A percentile compares a stretch with the other conserved stretches of the same genome.
phyloP scores from a whole-genome alignment of 306 rosid species.

The Castanea crenata region DNA sequence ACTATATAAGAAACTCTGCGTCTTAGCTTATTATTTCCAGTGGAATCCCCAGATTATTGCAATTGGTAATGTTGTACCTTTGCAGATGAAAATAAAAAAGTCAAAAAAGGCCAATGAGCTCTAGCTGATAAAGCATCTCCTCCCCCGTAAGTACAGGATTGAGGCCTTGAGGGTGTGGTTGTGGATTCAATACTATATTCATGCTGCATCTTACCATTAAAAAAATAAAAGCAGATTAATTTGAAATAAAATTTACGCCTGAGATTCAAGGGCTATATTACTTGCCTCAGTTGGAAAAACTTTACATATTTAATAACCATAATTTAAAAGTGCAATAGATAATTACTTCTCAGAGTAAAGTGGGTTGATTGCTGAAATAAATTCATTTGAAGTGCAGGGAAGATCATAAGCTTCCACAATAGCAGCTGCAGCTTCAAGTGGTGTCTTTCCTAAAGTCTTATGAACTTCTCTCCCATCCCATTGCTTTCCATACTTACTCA shows the following conservation, averaged over 20 bases:
- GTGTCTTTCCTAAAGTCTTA: slow-evolving; percentile 61
- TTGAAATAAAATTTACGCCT: background rate
- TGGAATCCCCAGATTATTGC: too few species aligned
- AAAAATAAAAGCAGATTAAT: background rate
- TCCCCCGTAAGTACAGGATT: too few species aligned
- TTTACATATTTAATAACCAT: background rate
- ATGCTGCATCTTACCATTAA: background rate
- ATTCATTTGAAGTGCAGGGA: slow-evolving; percentile 64
- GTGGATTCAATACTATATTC: too few species aligned
- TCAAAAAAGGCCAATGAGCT: too few species aligned
- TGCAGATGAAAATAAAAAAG: too few species aligned
- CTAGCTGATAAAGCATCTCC: too few species aligned
- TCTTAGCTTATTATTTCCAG: too few species aligned
- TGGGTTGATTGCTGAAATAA: slow-evolving; percentile 62
- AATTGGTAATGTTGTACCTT: too few species aligned
- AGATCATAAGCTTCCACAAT: slow-evolving; percentile 76
- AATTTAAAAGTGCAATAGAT: slow-evolving; percentile 16
- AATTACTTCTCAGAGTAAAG: slow-evolving; percentile 63
- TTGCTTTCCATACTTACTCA: slow-evolving; percentile 65
- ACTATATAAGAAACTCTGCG: too few species aligned
- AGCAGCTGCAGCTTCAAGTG: slow-evolving; percentile 64
- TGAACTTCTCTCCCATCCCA: slow-evolving; percentile 94
- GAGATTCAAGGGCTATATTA: background rate
- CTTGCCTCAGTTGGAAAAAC: background rate
- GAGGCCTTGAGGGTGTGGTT: too few species aligned